Percentiles rank a stretch among this genome's conserved stretches.
Conservation (phyloP, 2,329 filamentous ascomycete genomes). For the Nigrospora sphaerica region DNA sequence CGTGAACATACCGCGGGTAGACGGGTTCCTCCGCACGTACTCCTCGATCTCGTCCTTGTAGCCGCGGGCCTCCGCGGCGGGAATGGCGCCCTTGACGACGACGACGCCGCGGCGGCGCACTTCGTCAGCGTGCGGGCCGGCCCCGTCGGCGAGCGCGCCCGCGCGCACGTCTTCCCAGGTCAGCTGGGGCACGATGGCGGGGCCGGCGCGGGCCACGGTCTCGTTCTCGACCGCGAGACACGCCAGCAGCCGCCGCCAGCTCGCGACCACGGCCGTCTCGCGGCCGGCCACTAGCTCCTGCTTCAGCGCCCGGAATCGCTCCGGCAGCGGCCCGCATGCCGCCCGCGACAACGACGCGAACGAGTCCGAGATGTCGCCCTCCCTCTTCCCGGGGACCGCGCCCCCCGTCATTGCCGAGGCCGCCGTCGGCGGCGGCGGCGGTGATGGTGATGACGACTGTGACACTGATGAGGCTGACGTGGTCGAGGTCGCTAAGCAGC, state of each 20-base stretch:
- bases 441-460: too few species aligned
- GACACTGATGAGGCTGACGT: too few species aligned
- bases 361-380: slow-evolving; percentile 56
- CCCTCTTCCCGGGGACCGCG: slow-evolving; percentile 31
- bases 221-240: slow-evolving; percentile 40
- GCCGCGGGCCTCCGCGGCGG: slow-evolving; percentile 51
- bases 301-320: slow-evolving; percentile 50
- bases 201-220: slow-evolving; percentile 33
- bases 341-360: slow-evolving; percentile 52
- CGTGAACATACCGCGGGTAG: slow-evolving; percentile 38
- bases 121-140: slow-evolving; percentile 32
- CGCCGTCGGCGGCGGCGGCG: background rate
- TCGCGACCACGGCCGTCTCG: slow-evolving; percentile 36
- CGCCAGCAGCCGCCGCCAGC: slow-evolving; percentile 41
- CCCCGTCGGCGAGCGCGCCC: slow-evolving; percentile 14
- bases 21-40: slow-evolving; percentile 58
- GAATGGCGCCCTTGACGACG: slow-evolving; percentile 60
- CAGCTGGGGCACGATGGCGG: slow-evolving; percentile 45
- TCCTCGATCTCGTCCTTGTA: slow-evolving; percentile 60
- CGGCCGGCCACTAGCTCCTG: slow-evolving; percentile 40
- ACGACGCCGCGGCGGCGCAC: slow-evolving; percentile 55
- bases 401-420: background rate
- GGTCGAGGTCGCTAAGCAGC: too few species aligned
- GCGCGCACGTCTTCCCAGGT: slow-evolving; percentile 35
- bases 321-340: slow-evolving; percentile 38